Evolutionary conservation across 2,329 filamentous ascomycete species (phyloP), one percentile per base, ranked within the genome.

Genomic region (Bipolaris bicolor): DNA sequence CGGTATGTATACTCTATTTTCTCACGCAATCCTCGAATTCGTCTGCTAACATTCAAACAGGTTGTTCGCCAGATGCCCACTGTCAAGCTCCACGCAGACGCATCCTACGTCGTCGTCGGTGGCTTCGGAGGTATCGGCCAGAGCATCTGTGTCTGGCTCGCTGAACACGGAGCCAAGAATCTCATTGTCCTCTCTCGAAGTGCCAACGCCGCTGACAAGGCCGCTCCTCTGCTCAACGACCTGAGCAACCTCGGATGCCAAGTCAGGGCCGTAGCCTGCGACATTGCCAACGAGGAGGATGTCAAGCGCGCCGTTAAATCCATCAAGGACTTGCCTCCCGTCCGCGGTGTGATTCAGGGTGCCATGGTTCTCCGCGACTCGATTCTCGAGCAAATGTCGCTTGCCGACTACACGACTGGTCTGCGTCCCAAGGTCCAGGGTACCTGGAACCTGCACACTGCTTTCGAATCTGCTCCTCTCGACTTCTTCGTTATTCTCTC

Each of bases 61-160:
- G 53, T 63, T 11, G 73, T 76, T 0, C 69, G 68, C 16, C 76
- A 78, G 45, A 70, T 73, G 1, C 78, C 78, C 5, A 80, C 78
- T 59, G 40, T 57, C 9, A 36, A 24, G 7, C 18, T 57, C 6
- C 33, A 57, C 16, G 34, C 18, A 1, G 43, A 59, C 4, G 29
- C 39, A 20, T 53, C 60, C 1, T 71, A 69, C 40, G 49, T 71
- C 1, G 39, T 71, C 15, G 48, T 63, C 34, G 69, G 69, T 15
- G 61, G 69, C 11, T 52, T 71, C 10, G 64, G 61, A 26, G 69
- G 69, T 7, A 44, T 71, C 15, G 66, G 69, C 3, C 40, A 52
- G 10, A 37, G 56, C 9, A 46, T 69, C 13, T 50, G 53, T 2
- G 41, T 26, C 7, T 69, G 64, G 66, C 59, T 72, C 61, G 55